These are phyloP conservation scores for Schoenoplectus triqueter DNA, from an alignment of 202 grass and related monocot genomes.

Conservation along the genomic window DNA sequence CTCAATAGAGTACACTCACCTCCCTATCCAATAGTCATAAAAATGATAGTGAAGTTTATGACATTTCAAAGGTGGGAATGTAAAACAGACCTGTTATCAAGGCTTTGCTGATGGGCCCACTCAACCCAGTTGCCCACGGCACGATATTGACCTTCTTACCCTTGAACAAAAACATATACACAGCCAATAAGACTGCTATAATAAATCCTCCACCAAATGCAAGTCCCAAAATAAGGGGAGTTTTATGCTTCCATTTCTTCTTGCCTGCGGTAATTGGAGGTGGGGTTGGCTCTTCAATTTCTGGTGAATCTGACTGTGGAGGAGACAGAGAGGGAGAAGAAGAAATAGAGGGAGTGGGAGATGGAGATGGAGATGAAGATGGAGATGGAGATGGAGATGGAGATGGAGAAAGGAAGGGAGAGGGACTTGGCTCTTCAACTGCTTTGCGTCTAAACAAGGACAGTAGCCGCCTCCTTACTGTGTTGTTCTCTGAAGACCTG, in stretches of 20 bases:
- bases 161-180: constrained; percentile 45
- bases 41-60: background rate
- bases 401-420: too few relatives aligned
- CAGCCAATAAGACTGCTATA: constrained; percentile 29
- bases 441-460: background rate
- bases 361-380: background rate
- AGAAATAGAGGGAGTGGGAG: background rate
- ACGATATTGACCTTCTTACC: constrained; percentile 52
- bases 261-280: background rate
- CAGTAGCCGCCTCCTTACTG: background rate
- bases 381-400: background rate
- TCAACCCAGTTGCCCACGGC: constrained; percentile 72
- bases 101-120: constrained; percentile 64
- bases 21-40: background rate
- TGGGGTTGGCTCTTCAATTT: background rate
- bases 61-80: too few relatives aligned
- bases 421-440: background rate
- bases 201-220: constrained; percentile 45
- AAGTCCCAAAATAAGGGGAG: constrained; percentile 35
- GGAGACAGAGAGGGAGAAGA: background rate
- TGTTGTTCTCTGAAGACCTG: background rate
- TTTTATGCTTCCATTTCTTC: background rate
- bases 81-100: constrained; percentile 62
- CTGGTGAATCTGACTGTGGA: too few relatives aligned
- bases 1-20: background rate